Evolutionary conservation across 163 green algal species (phyloP).

Genomic region (Chlorella variabilis): DNA sequence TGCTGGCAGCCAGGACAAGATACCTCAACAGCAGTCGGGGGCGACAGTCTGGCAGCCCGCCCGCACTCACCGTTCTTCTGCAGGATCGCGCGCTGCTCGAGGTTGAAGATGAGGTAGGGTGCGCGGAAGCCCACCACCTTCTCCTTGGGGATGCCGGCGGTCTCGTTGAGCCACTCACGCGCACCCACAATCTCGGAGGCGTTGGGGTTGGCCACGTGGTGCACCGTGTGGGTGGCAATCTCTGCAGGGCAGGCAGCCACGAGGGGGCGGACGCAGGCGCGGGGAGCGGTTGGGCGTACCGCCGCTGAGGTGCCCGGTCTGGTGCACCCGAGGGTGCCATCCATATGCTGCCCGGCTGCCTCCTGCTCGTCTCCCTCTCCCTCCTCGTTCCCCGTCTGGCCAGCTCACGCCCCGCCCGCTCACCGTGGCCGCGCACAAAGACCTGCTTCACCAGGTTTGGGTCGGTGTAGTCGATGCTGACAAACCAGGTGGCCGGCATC

Average conservation of each 20-base stretch:
- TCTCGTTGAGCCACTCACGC: constrained; percentile 28
- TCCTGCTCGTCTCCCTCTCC: too few relatives aligned
- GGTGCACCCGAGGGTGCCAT: too few relatives aligned
- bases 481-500: constrained; percentile 48
- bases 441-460: constrained; percentile 35
- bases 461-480: constrained; percentile 25
- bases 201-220: constrained; percentile 26
- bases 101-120: constrained; percentile 31
- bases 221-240: constrained; percentile 42
- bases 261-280: too few relatives aligned
- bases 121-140: constrained; percentile 40
- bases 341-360: too few relatives aligned
- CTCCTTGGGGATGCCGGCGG: constrained; percentile 30
- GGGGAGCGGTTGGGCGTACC: too few relatives aligned
- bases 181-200: constrained; percentile 32
- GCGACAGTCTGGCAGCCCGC: neutral
- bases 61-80: constrained; percentile 15
- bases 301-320: too few relatives aligned
- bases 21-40: too few relatives aligned
- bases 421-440: constrained; percentile 32
- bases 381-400: too few relatives aligned
- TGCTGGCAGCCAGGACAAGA: too few relatives aligned
- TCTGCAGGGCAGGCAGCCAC: constrained; percentile 15
- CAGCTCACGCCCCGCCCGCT: neutral
- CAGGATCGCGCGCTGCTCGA: constrained; percentile 31